Conservation (phyloP, 2,329 filamentous ascomycete genomes). For the Bipolaris gigantea region DNA sequence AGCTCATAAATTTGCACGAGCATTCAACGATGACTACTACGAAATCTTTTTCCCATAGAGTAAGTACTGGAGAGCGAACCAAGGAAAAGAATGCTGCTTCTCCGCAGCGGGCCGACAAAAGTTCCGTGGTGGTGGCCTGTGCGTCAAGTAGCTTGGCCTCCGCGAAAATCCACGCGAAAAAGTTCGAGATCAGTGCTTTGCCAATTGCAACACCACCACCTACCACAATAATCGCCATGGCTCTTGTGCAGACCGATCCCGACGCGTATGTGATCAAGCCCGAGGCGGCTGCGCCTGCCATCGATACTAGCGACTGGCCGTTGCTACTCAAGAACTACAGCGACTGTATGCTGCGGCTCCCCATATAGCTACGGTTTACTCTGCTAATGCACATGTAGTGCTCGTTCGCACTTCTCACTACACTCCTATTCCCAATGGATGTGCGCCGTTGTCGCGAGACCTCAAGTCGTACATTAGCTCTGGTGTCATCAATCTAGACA, state of each 20-base stretch:
- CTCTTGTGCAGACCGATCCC: constrained; percentile 44
- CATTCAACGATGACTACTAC: no score
- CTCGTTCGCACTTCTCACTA: constrained; percentile 94
- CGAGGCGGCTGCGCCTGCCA: constrained; percentile 72
- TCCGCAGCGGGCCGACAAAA: constrained; percentile 9
- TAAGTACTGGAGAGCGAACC: neutral
- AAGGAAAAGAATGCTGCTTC: neutral
- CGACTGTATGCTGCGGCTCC: constrained; percentile 67
- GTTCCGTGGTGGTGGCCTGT: constrained; percentile 3
- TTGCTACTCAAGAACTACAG: constrained; percentile 95
- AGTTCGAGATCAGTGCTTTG: constrained; percentile 31
- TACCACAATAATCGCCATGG: constrained; percentile 35
- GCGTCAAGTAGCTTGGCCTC: constrained; percentile 14
- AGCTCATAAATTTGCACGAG: no score
- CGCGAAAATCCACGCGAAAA: constrained; percentile 25
- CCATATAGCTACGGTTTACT: constrained; percentile 22
- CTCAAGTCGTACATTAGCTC: constrained; percentile 96
- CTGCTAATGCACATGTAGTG: constrained; percentile 57
- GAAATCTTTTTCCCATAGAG: no score
- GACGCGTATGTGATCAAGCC: constrained; percentile 92
- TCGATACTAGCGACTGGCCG: constrained; percentile 90
- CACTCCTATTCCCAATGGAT: constrained; percentile 92
- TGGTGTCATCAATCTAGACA: constrained; percentile 97
- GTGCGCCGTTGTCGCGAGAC: constrained; percentile 87
- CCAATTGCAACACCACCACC: constrained; percentile 32